Conservation (phyloP, 2,329 filamentous ascomycete species). For the Emmonsiellopsis sp. region DNA sequence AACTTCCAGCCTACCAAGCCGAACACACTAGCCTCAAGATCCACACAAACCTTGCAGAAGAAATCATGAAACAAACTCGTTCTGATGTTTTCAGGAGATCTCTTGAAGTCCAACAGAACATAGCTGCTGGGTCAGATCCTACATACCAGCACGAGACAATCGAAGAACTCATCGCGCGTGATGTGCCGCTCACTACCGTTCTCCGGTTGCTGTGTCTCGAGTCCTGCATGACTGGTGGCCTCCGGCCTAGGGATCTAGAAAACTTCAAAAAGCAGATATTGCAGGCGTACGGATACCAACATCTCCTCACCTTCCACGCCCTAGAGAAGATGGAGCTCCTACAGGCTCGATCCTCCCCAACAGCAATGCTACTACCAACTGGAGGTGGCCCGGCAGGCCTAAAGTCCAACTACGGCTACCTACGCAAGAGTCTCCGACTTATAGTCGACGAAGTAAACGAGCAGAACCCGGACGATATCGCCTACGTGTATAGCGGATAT, state of each 20-base stretch:
- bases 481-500: constrained; percentile 97
- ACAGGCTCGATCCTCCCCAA: constrained; percentile 63
- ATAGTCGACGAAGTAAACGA: constrained; percentile 97
- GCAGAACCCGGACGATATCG: constrained; percentile 83
- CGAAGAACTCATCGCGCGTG: constrained; percentile 87
- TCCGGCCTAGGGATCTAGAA: constrained; percentile 82
- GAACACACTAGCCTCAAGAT: constrained; percentile 89
- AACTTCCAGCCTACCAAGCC: constrained; percentile 81
- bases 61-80: constrained; percentile 87
- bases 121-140: constrained; percentile 82
- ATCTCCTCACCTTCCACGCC: constrained; percentile 77
- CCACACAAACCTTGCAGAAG: constrained; percentile 85
- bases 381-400: constrained; percentile 53
- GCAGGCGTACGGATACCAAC: constrained; percentile 91
- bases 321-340: constrained; percentile 87
- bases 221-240: constrained; percentile 78
- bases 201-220: constrained; percentile 83
- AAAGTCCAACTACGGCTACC: constrained; percentile 82
- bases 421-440: constrained; percentile 76
- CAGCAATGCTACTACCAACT: constrained; percentile 74
- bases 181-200: constrained; percentile 70
- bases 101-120: constrained; percentile 90
- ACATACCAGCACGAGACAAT: constrained; percentile 82
- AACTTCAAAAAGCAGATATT: constrained; percentile 79
- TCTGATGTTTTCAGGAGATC: constrained; percentile 81